Base-by-base conservation (phyloP, 192 early-diverging fungal genomes). In the Podila minutissima region DNA sequence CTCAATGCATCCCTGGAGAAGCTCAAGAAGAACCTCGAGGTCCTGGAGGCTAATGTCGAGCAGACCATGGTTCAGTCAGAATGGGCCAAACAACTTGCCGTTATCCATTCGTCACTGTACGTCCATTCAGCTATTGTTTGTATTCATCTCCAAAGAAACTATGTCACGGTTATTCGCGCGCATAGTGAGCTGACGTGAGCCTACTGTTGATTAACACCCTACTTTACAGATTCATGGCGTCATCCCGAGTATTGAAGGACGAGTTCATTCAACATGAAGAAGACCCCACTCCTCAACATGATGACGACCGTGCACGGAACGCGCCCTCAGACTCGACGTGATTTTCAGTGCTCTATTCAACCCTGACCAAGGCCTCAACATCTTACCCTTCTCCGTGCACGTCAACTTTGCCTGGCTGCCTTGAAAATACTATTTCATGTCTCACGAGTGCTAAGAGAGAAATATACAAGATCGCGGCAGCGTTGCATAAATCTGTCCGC, bases 1-100 rank as follows among this genome's bases (percentile, higher is more conserved):
- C 49, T 79, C 33, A 79, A 79, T 51, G 76, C 76, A 60, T 67
- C 76, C 0, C 55, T 79, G 15, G 76, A 79, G 51, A 79, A 64
- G 32, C 61, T 79, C 20, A 69, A 72, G 58, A 63, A 62, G 61
- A 79, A 72, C 67, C 76, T 79, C 29, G 69, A 71, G 12, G 41
- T 50, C 4, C 41, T 79, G 12, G 76, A 72, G 41, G 59, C 67
- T 31, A 70, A 79, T 67, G 76, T 79, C 8, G 76, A 72, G 17
- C 60, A 72, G 11, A 72, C 76, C 4, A 69, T 79, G 28, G 66
- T 70, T 3, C 76, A 79, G 29, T 67, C 76, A 2, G 76, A 72
- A 64, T 79, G 76, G 76, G 67, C 76, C 10, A 79, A 79, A 32
- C 64, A 70, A 15, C 29, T 61, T 5, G 17, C 31, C 9, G 31